phyloP scores from a whole-genome alignment of 495 filamentous ascomycete species.

The Neurospora sp. region DNA sequence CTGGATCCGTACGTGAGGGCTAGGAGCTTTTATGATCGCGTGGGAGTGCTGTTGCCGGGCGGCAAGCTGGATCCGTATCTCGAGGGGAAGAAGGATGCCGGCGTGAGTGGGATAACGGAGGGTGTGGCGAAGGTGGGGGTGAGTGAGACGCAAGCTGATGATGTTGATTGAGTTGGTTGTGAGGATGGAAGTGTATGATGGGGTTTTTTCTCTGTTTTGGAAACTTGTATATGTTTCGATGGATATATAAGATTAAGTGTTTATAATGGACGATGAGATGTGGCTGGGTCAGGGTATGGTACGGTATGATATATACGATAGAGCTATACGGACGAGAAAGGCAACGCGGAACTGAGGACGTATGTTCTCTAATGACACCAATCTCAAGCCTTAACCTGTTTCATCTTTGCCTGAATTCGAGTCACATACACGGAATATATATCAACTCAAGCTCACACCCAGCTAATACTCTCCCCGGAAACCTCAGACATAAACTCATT shows the following conservation, averaged over 20 bases:
- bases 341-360: neutral
- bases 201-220: neutral
- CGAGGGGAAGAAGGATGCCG: conserved; percentile 14
- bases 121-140: conserved; percentile 12
- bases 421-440: too few species aligned
- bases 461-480: too few species aligned
- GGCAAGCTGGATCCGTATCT: conserved; percentile 65
- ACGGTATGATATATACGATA: neutral
- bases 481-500: neutral
- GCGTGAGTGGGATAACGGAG: conserved; percentile 20
- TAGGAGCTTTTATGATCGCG: conserved; percentile 63
- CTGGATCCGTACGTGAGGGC: conserved; percentile 69
- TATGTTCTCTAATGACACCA: neutral
- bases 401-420: too few species aligned
- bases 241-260: neutral
- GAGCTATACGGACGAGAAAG: neutral
- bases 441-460: too few species aligned
- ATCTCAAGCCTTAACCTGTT: neutral
- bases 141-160: conserved; percentile 37
- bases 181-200: neutral
- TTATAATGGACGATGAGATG: neutral
- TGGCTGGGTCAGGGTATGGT: neutral
- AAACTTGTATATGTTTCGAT: neutral
- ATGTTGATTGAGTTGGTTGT: conserved; percentile 38
- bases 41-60: conserved; percentile 52